Base-by-base conservation (phyloP, 164 flowering plant species). In the Liriodendron chinense region DNA sequence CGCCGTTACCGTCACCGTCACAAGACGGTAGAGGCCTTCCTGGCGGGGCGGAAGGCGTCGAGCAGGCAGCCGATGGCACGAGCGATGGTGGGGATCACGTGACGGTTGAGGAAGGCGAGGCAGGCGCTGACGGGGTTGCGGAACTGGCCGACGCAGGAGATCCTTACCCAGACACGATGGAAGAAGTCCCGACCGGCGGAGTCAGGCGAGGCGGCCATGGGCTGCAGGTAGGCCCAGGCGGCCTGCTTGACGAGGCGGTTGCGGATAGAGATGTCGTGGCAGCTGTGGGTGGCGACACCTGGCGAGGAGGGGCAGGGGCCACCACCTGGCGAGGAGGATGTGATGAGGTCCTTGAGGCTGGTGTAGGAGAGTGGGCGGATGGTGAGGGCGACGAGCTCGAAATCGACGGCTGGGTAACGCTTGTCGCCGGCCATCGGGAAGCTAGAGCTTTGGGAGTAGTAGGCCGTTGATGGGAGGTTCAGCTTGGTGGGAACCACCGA, bases 221-320 rank as follows among this genome's bases (percentile, higher is more conserved):
- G 98, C 86, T 88, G 96, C 67, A 94, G 90, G 80, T 94, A 94
- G 14, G 98, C 96, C 94, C 92, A 91, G 25, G 98, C 98, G 1
- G 98, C 98, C 74, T 90, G 96, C 80, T 94, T 91, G 8, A 94
- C 96, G 9, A 94, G 90, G 50, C 89, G 92, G 82, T 92, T 91
- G 23, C 89, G 86, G 76, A 92, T 94, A 20, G 92, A 84, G 78
- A 94, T 91, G 75, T 86, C 91, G 76, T 75, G 78, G 53, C 84
- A 78, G 69, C 85, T 74, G 56, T 21, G 68, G 25, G 72, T 69
- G 48, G 74, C 69, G 47, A 69, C 74, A 72, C 47, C 62, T 13
- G 86, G 78, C 3, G 91, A 87, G 10, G 92, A 85, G 69, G 66
- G 83, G 72, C 16, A 12, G 59, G 7, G 18, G 2, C 13, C 16